Conservation (phyloP, 2,329 filamentous ascomycete genomes). For the Aspergillus tamarii region DNA sequence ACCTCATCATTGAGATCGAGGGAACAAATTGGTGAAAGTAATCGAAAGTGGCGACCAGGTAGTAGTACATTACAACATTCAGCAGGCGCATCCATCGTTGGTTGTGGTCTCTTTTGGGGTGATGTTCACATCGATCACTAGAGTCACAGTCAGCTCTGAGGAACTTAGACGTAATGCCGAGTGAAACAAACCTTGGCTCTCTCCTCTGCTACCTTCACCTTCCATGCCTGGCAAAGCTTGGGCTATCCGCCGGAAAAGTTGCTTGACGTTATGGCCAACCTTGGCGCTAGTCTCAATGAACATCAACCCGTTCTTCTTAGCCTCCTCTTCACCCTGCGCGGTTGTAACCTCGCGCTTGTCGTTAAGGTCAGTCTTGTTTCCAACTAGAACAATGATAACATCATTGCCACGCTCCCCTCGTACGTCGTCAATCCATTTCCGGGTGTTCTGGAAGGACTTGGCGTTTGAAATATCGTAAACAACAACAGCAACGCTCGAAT, state of each 20-base stretch:
- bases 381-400: slow-evolving; percentile 97
- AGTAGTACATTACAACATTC: slow-evolving; percentile 16
- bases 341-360: slow-evolving; percentile 98
- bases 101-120: slow-evolving; percentile 67
- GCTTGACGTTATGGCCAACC: slow-evolving; percentile 97
- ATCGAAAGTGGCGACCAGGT: slow-evolving; percentile 17
- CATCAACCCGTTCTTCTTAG: slow-evolving; percentile 97
- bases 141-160: slow-evolving; percentile 28
- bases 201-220: slow-evolving; percentile 76
- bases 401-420: slow-evolving; percentile 95
- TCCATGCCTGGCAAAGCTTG: slow-evolving; percentile 98
- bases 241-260: slow-evolving; percentile 94
- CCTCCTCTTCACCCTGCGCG: slow-evolving; percentile 94
- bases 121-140: slow-evolving; percentile 94
- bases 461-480: slow-evolving; percentile 98
- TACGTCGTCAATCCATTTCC: slow-evolving; percentile 99
- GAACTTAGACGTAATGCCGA: not conserved
- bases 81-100: slow-evolving; percentile 76
- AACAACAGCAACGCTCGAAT: slow-evolving; percentile 95
- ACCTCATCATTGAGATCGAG: slow-evolving; percentile 29
- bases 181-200: slow-evolving; percentile 74
- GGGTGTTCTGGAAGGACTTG: slow-evolving; percentile 97
- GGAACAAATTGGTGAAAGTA: slow-evolving; percentile 12
- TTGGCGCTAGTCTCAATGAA: slow-evolving; percentile 99
- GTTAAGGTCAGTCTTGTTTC: slow-evolving; percentile 98